Percentiles rank a stretch among this genome's conserved stretches.
Evolutionary conservation across 176 grass and related monocot genomes (phyloP).

Genomic region (Luzula sylvatica): DNA sequence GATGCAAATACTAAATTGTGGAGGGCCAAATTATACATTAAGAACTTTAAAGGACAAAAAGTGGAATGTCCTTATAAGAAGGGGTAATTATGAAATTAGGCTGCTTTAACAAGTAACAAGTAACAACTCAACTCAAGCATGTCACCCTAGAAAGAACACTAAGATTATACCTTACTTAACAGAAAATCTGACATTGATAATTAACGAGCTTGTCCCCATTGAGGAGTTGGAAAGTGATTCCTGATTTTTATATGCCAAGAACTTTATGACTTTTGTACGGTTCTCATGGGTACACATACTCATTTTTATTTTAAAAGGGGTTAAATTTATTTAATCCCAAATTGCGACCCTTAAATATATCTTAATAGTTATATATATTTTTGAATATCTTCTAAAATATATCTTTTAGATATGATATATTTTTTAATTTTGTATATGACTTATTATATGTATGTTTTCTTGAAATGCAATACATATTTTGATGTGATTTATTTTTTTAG

Average conservation of each 20-base stretch:
- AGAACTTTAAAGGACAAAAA: neutral
- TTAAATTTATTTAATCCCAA: neutral
- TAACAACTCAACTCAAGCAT: constrained; percentile 6
- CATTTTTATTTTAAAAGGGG: neutral
- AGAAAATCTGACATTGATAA: constrained; percentile 6
- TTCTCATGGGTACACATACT: neutral
- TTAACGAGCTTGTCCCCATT: neutral
- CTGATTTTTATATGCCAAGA: neutral
- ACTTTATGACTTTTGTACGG: neutral
- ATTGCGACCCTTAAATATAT: too few species aligned
- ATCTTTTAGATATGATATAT: neutral
- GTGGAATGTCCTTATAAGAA: neutral
- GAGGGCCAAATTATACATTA: neutral
- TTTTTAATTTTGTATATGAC: neutral
- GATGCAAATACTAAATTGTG: too few species aligned
- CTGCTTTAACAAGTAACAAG: neutral
- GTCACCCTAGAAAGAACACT: constrained; percentile 11
- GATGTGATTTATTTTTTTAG: too few species aligned
- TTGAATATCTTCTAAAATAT: neutral
- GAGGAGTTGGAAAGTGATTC: neutral
- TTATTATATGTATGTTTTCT: neutral
- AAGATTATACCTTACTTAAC: constrained; percentile 9
- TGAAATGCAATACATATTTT: neutral
- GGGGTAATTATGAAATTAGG: neutral
- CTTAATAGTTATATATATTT: too few species aligned